phyloP scores from a whole-genome alignment of 495 filamentous ascomycete species.

The Penicillium flavigenum region DNA sequence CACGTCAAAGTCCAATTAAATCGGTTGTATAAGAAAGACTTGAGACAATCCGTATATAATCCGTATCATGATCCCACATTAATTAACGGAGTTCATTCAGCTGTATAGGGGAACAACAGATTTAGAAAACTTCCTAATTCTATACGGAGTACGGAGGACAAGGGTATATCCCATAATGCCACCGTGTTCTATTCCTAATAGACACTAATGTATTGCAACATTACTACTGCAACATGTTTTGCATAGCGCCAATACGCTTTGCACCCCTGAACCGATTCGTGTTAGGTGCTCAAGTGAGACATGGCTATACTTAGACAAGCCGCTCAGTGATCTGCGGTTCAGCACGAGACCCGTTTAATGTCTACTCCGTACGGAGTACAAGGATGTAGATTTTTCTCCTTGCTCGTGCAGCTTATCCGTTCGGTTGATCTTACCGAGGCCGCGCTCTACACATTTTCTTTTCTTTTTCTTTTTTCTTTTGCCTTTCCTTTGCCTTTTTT shows the following conservation, averaged over 20 bases:
- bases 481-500: neutral
- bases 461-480: too few species aligned
- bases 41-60: neutral
- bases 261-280: conserved; percentile 20
- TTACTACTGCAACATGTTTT: conserved; percentile 31
- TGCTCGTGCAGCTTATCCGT: conserved; percentile 5
- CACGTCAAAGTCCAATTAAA: neutral
- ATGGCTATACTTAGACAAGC: conserved; percentile 13
- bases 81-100: conserved; percentile 1
- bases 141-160: neutral
- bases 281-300: conserved; percentile 17
- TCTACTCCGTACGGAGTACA: neutral
- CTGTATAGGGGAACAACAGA: neutral
- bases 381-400: conserved; percentile 4
- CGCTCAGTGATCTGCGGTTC: conserved; percentile 15
- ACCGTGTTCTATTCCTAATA: conserved; percentile 1
- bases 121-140: neutral
- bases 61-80: neutral
- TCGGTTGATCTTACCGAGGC: conserved; percentile 13
- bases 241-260: conserved; percentile 20
- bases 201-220: conserved; percentile 25
- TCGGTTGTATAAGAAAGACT: neutral
- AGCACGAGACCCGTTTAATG: neutral
- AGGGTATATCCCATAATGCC: neutral
- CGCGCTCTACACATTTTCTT: conserved; percentile 5